Evolutionary conservation across 73 alveolate species (phyloP).

Genomic region (Stentor coeruleus): DNA sequence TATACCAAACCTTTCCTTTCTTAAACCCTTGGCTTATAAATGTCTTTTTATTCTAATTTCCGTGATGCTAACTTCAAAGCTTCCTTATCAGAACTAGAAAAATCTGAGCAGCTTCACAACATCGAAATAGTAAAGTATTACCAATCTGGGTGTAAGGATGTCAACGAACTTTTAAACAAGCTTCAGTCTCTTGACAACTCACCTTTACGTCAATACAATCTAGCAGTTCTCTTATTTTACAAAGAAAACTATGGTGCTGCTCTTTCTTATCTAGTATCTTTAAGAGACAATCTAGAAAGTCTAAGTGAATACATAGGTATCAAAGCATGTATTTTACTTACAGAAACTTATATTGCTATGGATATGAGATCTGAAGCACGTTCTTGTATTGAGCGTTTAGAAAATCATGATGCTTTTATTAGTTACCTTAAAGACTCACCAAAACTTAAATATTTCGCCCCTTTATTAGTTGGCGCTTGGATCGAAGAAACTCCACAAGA

Average conservation of each 20-base stretch:
- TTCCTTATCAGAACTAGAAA: slow-evolving; percentile 15
- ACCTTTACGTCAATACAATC: not conserved
- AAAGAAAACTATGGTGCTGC: slow-evolving; percentile 13
- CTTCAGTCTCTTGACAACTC: not conserved
- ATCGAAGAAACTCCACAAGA: not conserved
- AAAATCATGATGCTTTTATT: not conserved
- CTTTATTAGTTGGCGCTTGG: slow-evolving; percentile 13
- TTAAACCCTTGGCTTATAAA: too few relatives aligned
- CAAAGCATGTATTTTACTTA: not conserved
- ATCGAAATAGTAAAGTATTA: not conserved
- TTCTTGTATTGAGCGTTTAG: not conserved
- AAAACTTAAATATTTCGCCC: not conserved
- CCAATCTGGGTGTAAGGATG: not conserved
- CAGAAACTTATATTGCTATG: slow-evolving; percentile 3
- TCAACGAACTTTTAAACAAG: not conserved
- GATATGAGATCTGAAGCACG: not conserved
- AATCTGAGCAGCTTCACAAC: not conserved
- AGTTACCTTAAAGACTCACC: not conserved
- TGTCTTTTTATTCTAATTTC: not conserved
- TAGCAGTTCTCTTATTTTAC: not conserved
- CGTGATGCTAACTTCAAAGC: slow-evolving; percentile 23
- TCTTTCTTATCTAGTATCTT: not conserved
- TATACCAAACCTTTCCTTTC: too few relatives aligned
- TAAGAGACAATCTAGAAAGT: not conserved
- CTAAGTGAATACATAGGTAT: not conserved